Base-by-base conservation (phyloP, 257 asterid species). In the Craterostigma plantagineum region DNA sequence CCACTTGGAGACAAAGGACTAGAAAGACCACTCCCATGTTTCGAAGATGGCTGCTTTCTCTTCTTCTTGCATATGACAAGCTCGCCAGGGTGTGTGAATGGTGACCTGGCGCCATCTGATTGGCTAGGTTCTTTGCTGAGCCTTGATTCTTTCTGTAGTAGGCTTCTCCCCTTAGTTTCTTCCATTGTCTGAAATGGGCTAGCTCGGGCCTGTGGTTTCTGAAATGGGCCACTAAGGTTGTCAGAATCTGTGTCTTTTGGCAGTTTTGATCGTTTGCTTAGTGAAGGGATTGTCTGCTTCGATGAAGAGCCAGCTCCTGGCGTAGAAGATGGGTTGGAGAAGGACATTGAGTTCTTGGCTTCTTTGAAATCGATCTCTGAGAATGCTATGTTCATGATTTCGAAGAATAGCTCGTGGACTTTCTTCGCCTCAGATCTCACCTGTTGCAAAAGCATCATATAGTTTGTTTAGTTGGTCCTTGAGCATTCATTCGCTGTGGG, bases 361-460 rank as follows among this genome's bases (percentile, higher is more conserved):
- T 90, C 96, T 50, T 75, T 73, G 30, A 90, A 83, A 63, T 90
- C 99, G 4, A 54, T 69, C 39, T 90, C 94, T 7, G 92, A 77
- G 65, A 90, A 84, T 51, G 82, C 80, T 45, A 77, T 64, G 65
- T 72, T 65, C 67, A 90, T 54, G 69, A 90, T 68, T 56, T 90
- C 99, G 11, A 90, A 90, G 75, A 90, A 90, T 65, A 90, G 96
- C 56, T 80, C 94, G 10, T 90, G 95, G 13, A 90, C 96, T 65
- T 90, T 80, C 63, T 69, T 78, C 17, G 96, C 92, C 66, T 90
- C 99, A 0, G 77, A 66, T 75, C 99, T 96, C 84, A 60, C 33
- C 14, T 11, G 17, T 41, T 41, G 16, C 14, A 10, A 12, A 4
- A 41, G 16, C 16, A 17, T 17, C n/a, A n/a, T n/a, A n/a, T n/a